Evolutionary conservation across 371 early-diverging fungal species (phyloP).

Genomic region (Rozella allomycis): DNA sequence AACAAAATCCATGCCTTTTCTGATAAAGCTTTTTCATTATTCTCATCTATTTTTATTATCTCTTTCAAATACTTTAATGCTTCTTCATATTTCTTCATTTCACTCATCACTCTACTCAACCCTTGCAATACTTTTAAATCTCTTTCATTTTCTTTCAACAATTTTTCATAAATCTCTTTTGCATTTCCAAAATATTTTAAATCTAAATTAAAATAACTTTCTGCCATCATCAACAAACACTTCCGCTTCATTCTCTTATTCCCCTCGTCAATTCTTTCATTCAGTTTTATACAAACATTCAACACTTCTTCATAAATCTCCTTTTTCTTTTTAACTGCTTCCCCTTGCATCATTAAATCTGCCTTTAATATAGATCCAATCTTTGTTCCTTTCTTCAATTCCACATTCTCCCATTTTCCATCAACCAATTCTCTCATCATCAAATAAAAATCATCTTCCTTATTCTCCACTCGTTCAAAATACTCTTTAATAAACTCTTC

Average conservation of each 20-base stretch:
- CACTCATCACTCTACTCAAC: slow-evolving; percentile 9
- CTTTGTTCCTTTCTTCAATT: too few species aligned
- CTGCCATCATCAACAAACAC: slow-evolving; percentile 36
- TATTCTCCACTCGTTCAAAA: too few species aligned
- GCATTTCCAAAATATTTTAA: slow-evolving; percentile 5
- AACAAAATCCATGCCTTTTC: slow-evolving; percentile 43
- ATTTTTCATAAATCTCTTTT: slow-evolving; percentile 15
- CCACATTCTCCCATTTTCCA: too few species aligned
- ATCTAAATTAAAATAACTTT: slow-evolving; percentile 6
- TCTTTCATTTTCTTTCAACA: slow-evolving; percentile 20
- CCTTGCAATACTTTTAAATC: slow-evolving; percentile 25
- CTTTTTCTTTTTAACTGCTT: too few species aligned
- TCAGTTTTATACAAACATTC: too few species aligned
- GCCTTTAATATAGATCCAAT: too few species aligned
- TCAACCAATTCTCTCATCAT: too few species aligned
- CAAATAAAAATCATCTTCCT: too few species aligned
- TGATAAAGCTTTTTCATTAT: slow-evolving; percentile 20
- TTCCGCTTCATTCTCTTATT: slow-evolving; percentile 27
- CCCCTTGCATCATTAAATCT: too few species aligned
- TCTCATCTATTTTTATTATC: slow-evolving; percentile 19
- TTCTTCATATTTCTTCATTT: slow-evolving; percentile 19
- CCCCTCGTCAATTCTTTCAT: too few species aligned
- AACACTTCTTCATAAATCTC: too few species aligned
- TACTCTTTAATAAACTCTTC: too few species aligned
- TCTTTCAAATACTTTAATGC: slow-evolving; percentile 27